Evolutionary conservation across 768 basidiomycete species (phyloP).

Genomic region (Termitomyces sp.): DNA sequence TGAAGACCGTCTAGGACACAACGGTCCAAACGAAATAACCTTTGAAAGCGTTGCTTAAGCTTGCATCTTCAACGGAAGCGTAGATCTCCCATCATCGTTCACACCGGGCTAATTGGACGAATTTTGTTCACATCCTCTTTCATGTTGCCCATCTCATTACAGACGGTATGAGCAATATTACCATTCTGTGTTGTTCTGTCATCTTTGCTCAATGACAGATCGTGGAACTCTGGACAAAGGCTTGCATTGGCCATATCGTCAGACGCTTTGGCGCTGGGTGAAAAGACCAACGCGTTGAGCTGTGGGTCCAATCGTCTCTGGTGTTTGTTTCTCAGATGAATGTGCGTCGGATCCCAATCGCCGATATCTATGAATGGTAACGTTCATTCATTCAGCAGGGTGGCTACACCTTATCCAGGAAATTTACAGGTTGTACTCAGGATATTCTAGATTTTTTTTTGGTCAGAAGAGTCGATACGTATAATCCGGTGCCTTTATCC

Average conservation of each 20-base stretch:
- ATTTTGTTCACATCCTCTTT: slow-evolving; percentile 36
- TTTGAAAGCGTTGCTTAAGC: slow-evolving; percentile 18
- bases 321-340: slow-evolving; percentile 27
- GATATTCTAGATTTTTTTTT: not conserved
- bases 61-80: slow-evolving; percentile 34
- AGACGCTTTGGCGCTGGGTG: no score
- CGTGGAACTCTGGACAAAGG: not conserved
- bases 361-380: not conserved
- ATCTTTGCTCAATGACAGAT: slow-evolving; percentile 11
- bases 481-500: no score
- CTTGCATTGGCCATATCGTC: no score
- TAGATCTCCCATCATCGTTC: slow-evolving; percentile 34
- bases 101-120: slow-evolving; percentile 34
- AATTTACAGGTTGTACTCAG: slow-evolving; percentile 26
- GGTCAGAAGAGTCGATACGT: no score
- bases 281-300: no score
- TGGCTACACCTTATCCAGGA: slow-evolving; percentile 49
- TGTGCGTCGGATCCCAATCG: slow-evolving; percentile 24
- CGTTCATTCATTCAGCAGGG: slow-evolving; percentile 33
- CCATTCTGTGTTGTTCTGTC: slow-evolving; percentile 38
- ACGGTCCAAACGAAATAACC: slow-evolving; percentile 35
- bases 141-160: slow-evolving; percentile 28
- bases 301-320: not conserved
- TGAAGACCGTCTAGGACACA: slow-evolving; percentile 30
- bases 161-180: slow-evolving; percentile 43